These are phyloP conservation scores for Nitzschia palea DNA, from an alignment of 108 stramenopile species.

Conservation along the genomic window DNA sequence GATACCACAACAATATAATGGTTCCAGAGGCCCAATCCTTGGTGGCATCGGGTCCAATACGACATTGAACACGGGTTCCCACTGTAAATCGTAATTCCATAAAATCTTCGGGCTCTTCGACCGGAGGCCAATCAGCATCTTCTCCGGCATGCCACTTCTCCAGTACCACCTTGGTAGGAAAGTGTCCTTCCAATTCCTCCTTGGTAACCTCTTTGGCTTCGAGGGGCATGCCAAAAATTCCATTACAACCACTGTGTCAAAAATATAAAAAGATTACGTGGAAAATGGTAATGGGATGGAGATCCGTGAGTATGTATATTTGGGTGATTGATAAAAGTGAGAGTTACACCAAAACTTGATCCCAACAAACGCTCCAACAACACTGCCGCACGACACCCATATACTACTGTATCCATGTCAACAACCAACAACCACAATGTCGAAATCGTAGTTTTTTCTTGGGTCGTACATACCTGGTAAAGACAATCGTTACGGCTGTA, in stretches of 20 bases:
- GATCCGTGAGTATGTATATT: background rate
- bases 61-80: conserved; percentile 77
- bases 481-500: conserved; percentile 75
- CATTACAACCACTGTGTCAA: conserved; percentile 61
- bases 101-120: conserved; percentile 45
- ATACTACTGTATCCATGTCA: too few species aligned
- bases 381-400: too few species aligned
- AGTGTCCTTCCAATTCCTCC: conserved; percentile 55
- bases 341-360: too few species aligned
- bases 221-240: conserved; percentile 75
- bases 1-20: conserved; percentile 79
- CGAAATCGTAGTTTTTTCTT: too few species aligned
- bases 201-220: conserved; percentile 75
- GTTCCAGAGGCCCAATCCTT: conserved; percentile 86
- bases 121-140: conserved; percentile 86
- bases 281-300: background rate
- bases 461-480: conserved; percentile 56
- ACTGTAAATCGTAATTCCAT: conserved; percentile 75
- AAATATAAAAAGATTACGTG: background rate
- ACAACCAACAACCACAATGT: too few species aligned
- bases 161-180: conserved; percentile 70
- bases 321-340: background rate
- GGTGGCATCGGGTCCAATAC: conserved; percentile 82
- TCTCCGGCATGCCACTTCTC: conserved; percentile 73
- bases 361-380: too few species aligned